phyloP scores from a whole-genome alignment of 441 rosid genomes.

The Arabidopsis hybrid region DNA sequence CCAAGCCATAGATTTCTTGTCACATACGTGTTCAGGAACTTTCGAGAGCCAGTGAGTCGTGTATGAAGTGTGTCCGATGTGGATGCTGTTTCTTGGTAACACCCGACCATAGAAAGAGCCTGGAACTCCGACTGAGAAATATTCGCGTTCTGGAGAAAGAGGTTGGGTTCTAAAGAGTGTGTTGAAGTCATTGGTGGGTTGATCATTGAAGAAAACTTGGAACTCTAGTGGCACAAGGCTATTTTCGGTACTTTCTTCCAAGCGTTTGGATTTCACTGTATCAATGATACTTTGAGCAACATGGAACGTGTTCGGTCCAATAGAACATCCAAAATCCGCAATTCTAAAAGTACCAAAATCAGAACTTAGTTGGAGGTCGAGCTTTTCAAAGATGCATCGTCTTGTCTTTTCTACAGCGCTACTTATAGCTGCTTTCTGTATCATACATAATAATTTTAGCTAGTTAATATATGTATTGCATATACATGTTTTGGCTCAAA shows the following conservation, averaged over 20 bases:
- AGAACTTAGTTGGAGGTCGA: not conserved
- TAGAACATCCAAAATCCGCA: conserved; percentile 38
- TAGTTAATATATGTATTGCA: not conserved
- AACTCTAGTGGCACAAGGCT: conserved; percentile 12
- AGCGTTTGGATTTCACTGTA: not conserved
- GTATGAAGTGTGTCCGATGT: conserved; percentile 37
- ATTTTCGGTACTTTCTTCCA: not conserved
- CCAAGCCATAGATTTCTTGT: conserved; percentile 33
- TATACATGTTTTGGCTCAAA: not conserved
- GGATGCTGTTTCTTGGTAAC: conserved; percentile 40
- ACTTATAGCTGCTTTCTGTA: not conserved
- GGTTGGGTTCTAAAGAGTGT: conserved; percentile 46
- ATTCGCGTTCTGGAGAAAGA: not conserved
- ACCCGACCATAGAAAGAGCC: conserved; percentile 44
- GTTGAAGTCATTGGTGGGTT: conserved; percentile 32
- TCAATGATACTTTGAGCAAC: conserved; percentile 32
- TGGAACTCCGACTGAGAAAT: conserved; percentile 39
- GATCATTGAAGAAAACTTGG: conserved; percentile 35
- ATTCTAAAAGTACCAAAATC: not conserved
- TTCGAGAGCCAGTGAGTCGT: conserved; percentile 47
- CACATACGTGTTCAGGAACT: conserved; percentile 14
- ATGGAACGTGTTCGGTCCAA: conserved; percentile 34
- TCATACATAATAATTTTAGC: too few relatives aligned
- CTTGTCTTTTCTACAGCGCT: not conserved
- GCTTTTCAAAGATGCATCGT: not conserved